A percentile compares a stretch with the other conserved stretches of the same genome.
phyloP scores from a whole-genome alignment of 805 yeast species.

The Teunomyces kruisii region DNA sequence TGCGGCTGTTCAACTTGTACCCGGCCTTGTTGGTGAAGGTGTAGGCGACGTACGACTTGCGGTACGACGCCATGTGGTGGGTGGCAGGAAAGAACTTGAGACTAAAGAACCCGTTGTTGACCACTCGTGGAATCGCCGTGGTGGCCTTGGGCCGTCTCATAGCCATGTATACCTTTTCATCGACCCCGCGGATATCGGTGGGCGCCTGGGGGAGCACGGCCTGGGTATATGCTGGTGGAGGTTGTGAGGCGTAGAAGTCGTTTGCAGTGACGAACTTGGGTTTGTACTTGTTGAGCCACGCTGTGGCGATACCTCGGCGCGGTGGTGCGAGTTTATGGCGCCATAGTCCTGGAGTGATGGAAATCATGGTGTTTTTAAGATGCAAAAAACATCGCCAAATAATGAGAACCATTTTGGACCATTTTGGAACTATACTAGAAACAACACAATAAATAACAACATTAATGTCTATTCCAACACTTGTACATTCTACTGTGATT shows the following conservation, averaged over 20 bases:
- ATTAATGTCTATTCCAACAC: no score
- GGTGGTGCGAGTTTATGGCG: not conserved
- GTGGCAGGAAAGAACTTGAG: slow-evolving; percentile 29
- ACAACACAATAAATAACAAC: no score
- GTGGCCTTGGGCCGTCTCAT: slow-evolving; percentile 2
- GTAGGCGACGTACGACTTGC: slow-evolving; percentile 41
- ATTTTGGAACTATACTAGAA: no score
- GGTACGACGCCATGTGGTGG: slow-evolving; percentile 25
- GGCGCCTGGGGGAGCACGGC: slow-evolving; percentile 24
- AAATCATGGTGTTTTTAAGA: not conserved
- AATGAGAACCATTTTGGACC: no score
- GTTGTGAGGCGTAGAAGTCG: slow-evolving; percentile 6
- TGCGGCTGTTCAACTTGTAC: slow-evolving; percentile 24
- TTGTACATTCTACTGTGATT: no score
- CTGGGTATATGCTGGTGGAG: slow-evolving; percentile 7
- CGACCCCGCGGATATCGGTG: slow-evolving; percentile 38
- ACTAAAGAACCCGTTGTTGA: slow-evolving; percentile 20
- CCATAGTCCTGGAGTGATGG: no score
- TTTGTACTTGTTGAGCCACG: slow-evolving; percentile 3
- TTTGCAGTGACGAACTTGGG: slow-evolving; percentile 3
- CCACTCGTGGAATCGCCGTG: slow-evolving; percentile 15
- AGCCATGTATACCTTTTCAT: slow-evolving; percentile 17
- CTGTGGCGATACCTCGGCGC: not conserved
- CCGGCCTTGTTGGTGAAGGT: slow-evolving; percentile 31
- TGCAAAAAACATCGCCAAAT: no score